Conservation (phyloP, 1,139 yeast species). For the Scheffersomyces stambukii region DNA sequence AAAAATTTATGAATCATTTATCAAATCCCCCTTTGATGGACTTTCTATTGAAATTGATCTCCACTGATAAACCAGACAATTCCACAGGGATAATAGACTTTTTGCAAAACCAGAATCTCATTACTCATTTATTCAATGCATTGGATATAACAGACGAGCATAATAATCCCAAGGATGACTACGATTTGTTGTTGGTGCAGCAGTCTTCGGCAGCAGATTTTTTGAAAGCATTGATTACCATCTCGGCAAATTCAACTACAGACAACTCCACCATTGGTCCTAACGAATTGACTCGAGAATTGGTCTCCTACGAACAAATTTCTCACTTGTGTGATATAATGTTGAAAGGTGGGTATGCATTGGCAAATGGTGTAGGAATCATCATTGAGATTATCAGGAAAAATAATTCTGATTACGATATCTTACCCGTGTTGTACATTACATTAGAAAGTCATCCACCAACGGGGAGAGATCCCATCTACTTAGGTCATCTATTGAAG, state of each 20-base stretch:
- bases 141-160: conserved; percentile 35
- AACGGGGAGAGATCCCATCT: conserved; percentile 89
- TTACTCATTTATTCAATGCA: conserved; percentile 54
- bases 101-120: conserved; percentile 60
- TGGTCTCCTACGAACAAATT: conserved; percentile 70
- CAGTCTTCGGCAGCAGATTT: conserved; percentile 48
- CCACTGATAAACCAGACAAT: conserved; percentile 75
- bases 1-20: conserved; percentile 70
- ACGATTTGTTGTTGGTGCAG: conserved; percentile 42
- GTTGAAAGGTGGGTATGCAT: conserved; percentile 87
- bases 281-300: conserved; percentile 86
- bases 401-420: conserved; percentile 93
- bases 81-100: conserved; percentile 75
- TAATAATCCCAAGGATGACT: conserved; percentile 12
- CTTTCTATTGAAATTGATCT: conserved; percentile 69
- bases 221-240: conserved; percentile 45
- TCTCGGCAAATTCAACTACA: conserved; percentile 69
- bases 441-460: conserved; percentile 94
- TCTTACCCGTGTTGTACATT: conserved; percentile 80
- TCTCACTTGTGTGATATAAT: conserved; percentile 70
- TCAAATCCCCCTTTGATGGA: conserved; percentile 86
- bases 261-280: conserved; percentile 93
- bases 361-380: conserved; percentile 94
- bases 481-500: conserved; percentile 79
- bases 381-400: conserved; percentile 93